Base-by-base conservation (phyloP, 345 rosid genomes). In the Angophora floribunda region DNA sequence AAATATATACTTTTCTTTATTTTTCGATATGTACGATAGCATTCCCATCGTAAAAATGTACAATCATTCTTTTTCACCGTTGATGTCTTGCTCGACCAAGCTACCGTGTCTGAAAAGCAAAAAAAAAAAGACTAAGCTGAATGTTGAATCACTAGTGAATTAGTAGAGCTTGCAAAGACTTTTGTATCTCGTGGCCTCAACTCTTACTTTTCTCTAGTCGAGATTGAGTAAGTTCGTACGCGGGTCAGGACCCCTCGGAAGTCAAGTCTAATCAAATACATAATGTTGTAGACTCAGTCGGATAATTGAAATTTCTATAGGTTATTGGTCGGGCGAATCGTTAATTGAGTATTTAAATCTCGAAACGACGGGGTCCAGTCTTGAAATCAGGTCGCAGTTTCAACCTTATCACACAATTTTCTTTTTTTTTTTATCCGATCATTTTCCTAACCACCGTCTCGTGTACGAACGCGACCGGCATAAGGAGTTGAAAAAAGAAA, bases 181-280 rank as follows among this genome's bases (percentile, higher is more conserved):
- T 55, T 5, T 2, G 2, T 21, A 0, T 22, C 1, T 55, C 5
- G 0, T 1, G 0, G 24, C 14, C 7, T 59, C 3, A 1, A 30
- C 1, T 1, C 1, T 36, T 15, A 15, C 30, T 4, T 67, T 67
- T 67, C 0, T 30, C 1, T 6, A 67, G 11, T 2, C 1, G 11
- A 70, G 6, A 2, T 70, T 1, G 2, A 17, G 24, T 0, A 1
- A 55, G 2, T 2, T 36, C 13, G 6, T 4, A 36, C 5, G 7
- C 0, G 0, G 22, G 9, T 17, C 2, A n/a, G 4, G 3, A 36
- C 21, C 3, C 12, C 4, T 9, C 0, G 4, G 1, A 9, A 16
- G 24, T 17, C 5, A 32, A 36, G 36, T 41, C 4, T 41, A 36
- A 17, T 19, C 49, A 41, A 41, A 6, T 0, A 6, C 0, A 21